Conservation (phyloP, 257 asterid species). For the Solanum microdontum region DNA sequence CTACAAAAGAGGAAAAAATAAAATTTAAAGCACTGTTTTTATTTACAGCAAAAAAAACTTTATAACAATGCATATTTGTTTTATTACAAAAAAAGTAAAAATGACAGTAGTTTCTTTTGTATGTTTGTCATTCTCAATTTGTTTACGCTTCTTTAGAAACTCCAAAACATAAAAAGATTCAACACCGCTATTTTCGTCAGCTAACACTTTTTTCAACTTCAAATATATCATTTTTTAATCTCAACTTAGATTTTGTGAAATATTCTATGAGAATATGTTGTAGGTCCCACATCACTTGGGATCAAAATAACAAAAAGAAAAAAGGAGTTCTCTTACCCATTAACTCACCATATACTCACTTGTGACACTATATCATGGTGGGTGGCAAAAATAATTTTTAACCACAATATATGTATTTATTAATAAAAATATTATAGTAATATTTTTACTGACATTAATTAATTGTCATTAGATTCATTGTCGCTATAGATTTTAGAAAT, state of each 20-base stretch:
- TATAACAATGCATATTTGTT: background rate
- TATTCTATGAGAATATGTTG: background rate
- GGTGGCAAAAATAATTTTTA: too few species aligned
- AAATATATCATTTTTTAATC: background rate
- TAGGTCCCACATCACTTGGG: background rate
- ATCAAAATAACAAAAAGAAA: background rate
- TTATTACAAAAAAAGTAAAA: background rate
- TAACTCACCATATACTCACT: background rate
- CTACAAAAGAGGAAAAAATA: background rate
- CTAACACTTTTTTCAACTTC: background rate
- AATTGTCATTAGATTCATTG: too few species aligned
- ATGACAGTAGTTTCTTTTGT: background rate
- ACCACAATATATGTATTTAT: rapidly evolving
- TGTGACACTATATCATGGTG: too few species aligned
- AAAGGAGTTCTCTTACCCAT: background rate
- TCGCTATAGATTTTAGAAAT: too few species aligned
- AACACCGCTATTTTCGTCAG: background rate
- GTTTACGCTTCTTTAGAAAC: background rate
- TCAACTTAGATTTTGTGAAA: background rate
- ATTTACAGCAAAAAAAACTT: background rate
- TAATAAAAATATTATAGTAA: too few species aligned
- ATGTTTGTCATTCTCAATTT: background rate
- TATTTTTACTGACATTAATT: too few species aligned
- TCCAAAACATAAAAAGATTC: background rate
- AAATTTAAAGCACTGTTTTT: background rate